phyloP scores from a whole-genome alignment of 2,329 filamentous ascomycete species.

The Hypoxylon sp. region DNA sequence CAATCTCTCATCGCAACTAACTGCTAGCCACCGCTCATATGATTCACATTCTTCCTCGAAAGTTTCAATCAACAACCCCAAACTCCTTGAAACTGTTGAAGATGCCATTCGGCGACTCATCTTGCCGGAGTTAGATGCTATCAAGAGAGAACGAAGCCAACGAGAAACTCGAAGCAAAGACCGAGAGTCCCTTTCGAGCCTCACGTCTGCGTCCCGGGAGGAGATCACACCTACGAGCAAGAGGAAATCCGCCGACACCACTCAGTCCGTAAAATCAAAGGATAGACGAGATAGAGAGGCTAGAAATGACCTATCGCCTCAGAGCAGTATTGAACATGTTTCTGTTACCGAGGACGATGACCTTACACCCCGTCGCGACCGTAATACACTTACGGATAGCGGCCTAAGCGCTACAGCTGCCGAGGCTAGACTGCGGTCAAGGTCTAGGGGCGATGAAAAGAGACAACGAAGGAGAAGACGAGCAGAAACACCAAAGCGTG shows the following conservation, averaged over 20 bases:
- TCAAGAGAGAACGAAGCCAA: constrained; percentile 91
- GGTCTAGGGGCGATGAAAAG: constrained; percentile 63
- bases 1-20: constrained; percentile 67
- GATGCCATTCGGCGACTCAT: constrained; percentile 92
- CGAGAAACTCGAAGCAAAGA: constrained; percentile 69
- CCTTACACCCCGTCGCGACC: constrained; percentile 63
- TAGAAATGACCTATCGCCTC: constrained; percentile 68
- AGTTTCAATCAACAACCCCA: constrained; percentile 92
- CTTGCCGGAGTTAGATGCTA: constrained; percentile 88
- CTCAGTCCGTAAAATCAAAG: constrained; percentile 65
- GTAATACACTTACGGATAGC: constrained; percentile 57
- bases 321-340: constrained; percentile 64
- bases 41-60: constrained; percentile 70
- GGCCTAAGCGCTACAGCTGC: constrained; percentile 63
- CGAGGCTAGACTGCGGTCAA: constrained; percentile 59
- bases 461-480: constrained; percentile 68
- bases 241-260: constrained; percentile 66
- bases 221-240: constrained; percentile 67
- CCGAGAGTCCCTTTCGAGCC: constrained; percentile 75
- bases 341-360: constrained; percentile 63
- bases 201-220: constrained; percentile 68
- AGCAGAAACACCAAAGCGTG: constrained; percentile 65
- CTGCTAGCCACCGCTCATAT: constrained; percentile 69
- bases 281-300: constrained; percentile 68
- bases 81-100: constrained; percentile 90